Evolutionary conservation across 176 grass and related monocot species (phyloP), one percentile per base, ranked within the genome.

Genomic region (Ensete ventricosum): DNA sequence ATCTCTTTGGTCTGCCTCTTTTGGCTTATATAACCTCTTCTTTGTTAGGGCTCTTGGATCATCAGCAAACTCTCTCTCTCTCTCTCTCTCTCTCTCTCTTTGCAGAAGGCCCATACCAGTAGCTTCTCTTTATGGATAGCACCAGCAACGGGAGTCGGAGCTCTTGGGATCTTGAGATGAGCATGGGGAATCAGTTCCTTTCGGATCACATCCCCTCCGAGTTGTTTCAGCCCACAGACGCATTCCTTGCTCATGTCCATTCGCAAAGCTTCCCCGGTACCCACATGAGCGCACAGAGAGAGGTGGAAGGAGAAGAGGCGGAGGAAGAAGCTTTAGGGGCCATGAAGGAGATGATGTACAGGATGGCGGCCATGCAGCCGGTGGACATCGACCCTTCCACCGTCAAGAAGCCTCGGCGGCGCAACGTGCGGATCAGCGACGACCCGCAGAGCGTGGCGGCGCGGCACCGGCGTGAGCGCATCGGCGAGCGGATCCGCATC

Each of bases 1-100:
- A 22, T 69, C 71, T 76, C 79, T 83, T 60, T 76, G 58, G 57
- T 74, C 63, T 17, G 17, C 50, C 75, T 75, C 69, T 84, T 58
- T 57, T 57, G 17, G 57, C 17, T 60, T 60, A 60, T 60, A 60
- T 60, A 60, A 60, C 17, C 57, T n/a, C 57, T 60, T 60, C 16
- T 20, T 60, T 21, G 17, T 19, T 60, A 60, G 14, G 14, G 57
- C 57, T 60, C 57, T 17, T 1, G 6, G 57, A n/a, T 60, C 14
- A 17, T n/a, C n/a, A 43, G 34, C 34, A 43, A 43, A 6, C 34
- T 0, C 34, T 0, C 34, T 0, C 34, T 6, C 34, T 24, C 79
- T 64, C 78, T 76, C 34, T 5, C 34, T 5, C 34, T 6, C 34
- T 43, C 34, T 34, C 79, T 68, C 78, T 76, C 54, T 54, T 57